Evolutionary conservation across 2,329 filamentous ascomycete genomes (phyloP).

Genomic region (Byssoonygena ceratinophila): DNA sequence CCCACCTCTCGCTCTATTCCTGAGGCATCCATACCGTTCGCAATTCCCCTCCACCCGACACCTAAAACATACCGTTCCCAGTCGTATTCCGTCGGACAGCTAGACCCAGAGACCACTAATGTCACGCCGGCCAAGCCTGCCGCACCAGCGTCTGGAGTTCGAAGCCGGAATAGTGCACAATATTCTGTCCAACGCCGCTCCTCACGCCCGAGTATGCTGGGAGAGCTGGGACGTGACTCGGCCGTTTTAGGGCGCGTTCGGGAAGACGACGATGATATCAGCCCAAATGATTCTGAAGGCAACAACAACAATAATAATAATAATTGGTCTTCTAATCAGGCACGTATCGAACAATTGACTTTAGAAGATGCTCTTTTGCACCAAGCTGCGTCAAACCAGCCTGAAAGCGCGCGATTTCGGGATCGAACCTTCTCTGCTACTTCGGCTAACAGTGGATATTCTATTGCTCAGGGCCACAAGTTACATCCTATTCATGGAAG

Average conservation of each 20-base stretch:
- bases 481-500: conserved; percentile 34
- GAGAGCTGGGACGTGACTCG: conserved; percentile 38
- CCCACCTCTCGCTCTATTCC: conserved; percentile 35
- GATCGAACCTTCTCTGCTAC: conserved; percentile 35
- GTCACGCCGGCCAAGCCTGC: conserved; percentile 27
- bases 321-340: conserved; percentile 32
- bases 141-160: conserved; percentile 23
- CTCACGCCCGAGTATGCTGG: conserved; percentile 47
- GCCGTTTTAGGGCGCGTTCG: conserved; percentile 38
- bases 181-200: conserved; percentile 69
- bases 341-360: conserved; percentile 39
- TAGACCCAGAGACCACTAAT: conserved; percentile 54
- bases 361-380: conserved; percentile 40
- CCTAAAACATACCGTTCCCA: conserved; percentile 91
- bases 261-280: conserved; percentile 39
- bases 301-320: no score
- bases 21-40: conserved; percentile 62
- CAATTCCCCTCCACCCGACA: conserved; percentile 78
- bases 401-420: conserved; percentile 29
- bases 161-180: conserved; percentile 35
- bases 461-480: conserved; percentile 24
- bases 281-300: conserved; percentile 31
- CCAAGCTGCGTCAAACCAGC: conserved; percentile 31
- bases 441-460: conserved; percentile 28
- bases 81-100: conserved; percentile 89